Evolutionary conservation across 116 monocot species (phyloP), one percentile per base, ranked within the genome.

Genomic region (Phalaenopsis hybrid): DNA sequence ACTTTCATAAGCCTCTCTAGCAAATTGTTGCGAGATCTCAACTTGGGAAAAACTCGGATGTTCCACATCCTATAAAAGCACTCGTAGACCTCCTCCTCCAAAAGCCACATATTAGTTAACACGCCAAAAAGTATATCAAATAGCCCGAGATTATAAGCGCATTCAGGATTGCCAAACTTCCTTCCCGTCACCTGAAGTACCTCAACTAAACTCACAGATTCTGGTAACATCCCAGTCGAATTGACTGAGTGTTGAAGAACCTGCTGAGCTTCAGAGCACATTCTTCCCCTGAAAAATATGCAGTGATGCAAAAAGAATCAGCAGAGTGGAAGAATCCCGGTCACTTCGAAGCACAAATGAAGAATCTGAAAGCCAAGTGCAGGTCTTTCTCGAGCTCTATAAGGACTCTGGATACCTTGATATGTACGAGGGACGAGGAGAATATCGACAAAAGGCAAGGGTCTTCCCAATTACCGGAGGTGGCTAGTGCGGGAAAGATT

Each of bases 1-100:
- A 78, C 70, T 45, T 75, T 91, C 45, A 81, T 68, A 8, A 95
- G 83, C 48, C 69, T 77, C 84, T 86, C 83, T 44, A 95, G 83
- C 72, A 95, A 85, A 81, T 93, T 80, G 85, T 95, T 95, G 88
- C n/a, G n/a, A n/a, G n/a, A n/a, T n/a, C n/a, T n/a, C n/a, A n/a
- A n/a, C n/a, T n/a, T n/a, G n/a, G n/a, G n/a, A n/a, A n/a, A n/a
- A n/a, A n/a, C n/a, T n/a, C n/a, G n/a, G n/a, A n/a, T n/a, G n/a
- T n/a, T n/a, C n/a, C n/a, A n/a, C n/a, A n/a, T n/a, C n/a, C n/a
- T n/a, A n/a, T n/a, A n/a, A n/a, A n/a, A n/a, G n/a, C n/a, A n/a
- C n/a, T n/a, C n/a, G n/a, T n/a, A n/a, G n/a, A n/a, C n/a, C n/a
- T n/a, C n/a, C n/a, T n/a, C n/a, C n/a, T n/a, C n/a, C n/a, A n/a